These are phyloP conservation scores for Sphenostylis stenocarpa DNA, from an alignment of 306 rosid species.

Conservation along the genomic window DNA sequence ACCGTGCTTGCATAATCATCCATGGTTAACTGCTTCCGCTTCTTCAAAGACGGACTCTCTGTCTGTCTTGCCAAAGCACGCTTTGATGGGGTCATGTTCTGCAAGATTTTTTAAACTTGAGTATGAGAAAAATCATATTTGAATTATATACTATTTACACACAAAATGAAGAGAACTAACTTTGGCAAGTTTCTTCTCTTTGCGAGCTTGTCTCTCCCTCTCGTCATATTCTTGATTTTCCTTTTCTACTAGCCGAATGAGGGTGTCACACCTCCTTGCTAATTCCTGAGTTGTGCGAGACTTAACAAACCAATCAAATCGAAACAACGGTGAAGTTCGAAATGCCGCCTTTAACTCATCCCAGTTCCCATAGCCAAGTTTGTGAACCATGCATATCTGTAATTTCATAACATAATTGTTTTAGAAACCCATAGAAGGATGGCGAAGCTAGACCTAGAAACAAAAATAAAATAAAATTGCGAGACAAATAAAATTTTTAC, in stretches of 20 bases:
- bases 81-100: slow-evolving; percentile 89
- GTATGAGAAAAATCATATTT: background rate
- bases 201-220: slow-evolving; percentile 99
- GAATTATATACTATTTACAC: background rate
- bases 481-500: slow-evolving; percentile 35
- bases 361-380: slow-evolving; percentile 99
- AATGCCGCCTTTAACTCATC: slow-evolving; percentile 98
- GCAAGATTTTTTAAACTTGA: slow-evolving; percentile 35
- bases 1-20: slow-evolving; percentile 77
- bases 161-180: slow-evolving; percentile 39
- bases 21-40: slow-evolving; percentile 84
- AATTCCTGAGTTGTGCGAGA: slow-evolving; percentile 99
- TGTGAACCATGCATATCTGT: slow-evolving; percentile 98
- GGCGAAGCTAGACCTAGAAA: background rate
- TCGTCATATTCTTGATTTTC: slow-evolving; percentile 98
- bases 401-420: slow-evolving; percentile 12
- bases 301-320: slow-evolving; percentile 99
- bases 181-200: slow-evolving; percentile 98
- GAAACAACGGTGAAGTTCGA: slow-evolving; percentile 94
- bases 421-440: background rate
- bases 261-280: slow-evolving; percentile 97
- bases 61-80: slow-evolving; percentile 80
- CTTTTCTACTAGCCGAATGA: slow-evolving; percentile 92
- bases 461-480: background rate
- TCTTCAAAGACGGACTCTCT: slow-evolving; percentile 71